Evolutionary conservation across 1,139 yeast species (phyloP).

Genomic region (Candida sp.): DNA sequence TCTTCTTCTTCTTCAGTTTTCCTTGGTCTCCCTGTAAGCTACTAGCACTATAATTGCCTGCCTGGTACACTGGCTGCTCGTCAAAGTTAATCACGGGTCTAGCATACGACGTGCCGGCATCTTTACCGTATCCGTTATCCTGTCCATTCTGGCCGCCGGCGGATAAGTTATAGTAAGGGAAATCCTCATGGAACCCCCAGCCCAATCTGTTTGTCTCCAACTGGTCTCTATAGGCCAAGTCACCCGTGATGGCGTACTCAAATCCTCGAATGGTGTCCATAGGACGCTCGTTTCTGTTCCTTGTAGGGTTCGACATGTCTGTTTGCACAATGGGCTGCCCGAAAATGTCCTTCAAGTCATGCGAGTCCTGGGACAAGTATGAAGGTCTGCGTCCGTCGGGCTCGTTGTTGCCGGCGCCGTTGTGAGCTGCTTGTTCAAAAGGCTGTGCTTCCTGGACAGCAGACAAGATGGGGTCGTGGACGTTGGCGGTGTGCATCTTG

Average conservation of each 20-base stretch:
- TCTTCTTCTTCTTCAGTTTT: slow-evolving; percentile 49
- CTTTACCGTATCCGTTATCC: slow-evolving; percentile 21
- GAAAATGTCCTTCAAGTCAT: slow-evolving; percentile 74
- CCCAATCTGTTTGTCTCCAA: slow-evolving; percentile 80
- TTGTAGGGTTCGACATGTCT: slow-evolving; percentile 91
- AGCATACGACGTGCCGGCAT: slow-evolving; percentile 17
- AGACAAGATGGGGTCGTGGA: slow-evolving; percentile 86
- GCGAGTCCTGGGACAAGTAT: slow-evolving; percentile 43
- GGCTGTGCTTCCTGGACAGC: slow-evolving; percentile 98
- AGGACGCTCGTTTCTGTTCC: slow-evolving; percentile 94
- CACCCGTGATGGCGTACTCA: slow-evolving; percentile 94
- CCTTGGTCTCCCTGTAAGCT: slow-evolving; percentile 40
- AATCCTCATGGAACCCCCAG: slow-evolving; percentile 67
- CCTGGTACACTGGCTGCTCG: slow-evolving; percentile 71
- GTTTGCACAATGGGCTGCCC: slow-evolving; percentile 78
- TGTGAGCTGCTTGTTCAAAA: slow-evolving; percentile 72
- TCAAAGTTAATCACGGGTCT: slow-evolving; percentile 44
- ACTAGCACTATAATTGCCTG: slow-evolving; percentile 53
- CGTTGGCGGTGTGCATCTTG: slow-evolving; percentile 60
- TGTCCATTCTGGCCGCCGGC: slow-evolving; percentile 8
- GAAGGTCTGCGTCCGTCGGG: slow-evolving; percentile 39
- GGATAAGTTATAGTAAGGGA: slow-evolving; percentile 37
- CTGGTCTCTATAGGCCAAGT: slow-evolving; percentile 73
- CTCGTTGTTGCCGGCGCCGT: slow-evolving; percentile 21
- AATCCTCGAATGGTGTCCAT: slow-evolving; percentile 92